phyloP scores from a whole-genome alignment of 2,329 filamentous ascomycete genomes.

The Thermomyces lanuginosus region DNA sequence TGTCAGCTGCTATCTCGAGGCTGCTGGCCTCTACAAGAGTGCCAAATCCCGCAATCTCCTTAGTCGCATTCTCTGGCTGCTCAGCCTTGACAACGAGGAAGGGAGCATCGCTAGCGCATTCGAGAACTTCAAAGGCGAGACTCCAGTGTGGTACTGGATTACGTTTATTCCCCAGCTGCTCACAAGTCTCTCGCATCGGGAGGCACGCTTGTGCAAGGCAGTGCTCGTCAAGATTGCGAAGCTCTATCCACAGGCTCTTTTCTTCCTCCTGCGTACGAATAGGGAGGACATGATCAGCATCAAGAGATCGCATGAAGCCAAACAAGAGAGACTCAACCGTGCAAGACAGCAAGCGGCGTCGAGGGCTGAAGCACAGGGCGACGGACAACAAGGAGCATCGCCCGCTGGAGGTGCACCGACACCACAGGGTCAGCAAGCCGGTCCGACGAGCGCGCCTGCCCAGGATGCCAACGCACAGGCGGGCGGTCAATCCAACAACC shows the following conservation, averaged over 20 bases:
- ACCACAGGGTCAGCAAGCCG: constrained; percentile 32
- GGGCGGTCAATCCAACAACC: constrained; percentile 9
- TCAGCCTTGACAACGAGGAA: constrained; percentile 81
- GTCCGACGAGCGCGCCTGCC: constrained; percentile 22
- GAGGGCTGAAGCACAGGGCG: constrained; percentile 12
- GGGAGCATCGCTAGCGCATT: constrained; percentile 73
- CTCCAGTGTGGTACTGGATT: constrained; percentile 98
- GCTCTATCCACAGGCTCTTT: constrained; percentile 84
- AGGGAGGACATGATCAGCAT: constrained; percentile 86
- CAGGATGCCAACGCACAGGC: constrained; percentile 11
- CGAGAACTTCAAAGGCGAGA: constrained; percentile 93
- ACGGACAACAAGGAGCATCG: constrained; percentile 27
- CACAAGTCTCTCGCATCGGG: constrained; percentile 77
- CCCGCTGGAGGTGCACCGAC: constrained; percentile 25
- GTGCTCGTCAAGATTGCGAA: constrained; percentile 91
- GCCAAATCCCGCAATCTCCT: constrained; percentile 90
- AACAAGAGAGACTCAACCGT: constrained; percentile 42
- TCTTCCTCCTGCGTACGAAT: constrained; percentile 86
- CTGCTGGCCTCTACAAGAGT: constrained; percentile 90
- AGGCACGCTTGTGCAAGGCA: constrained; percentile 69
- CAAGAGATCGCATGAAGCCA: constrained; percentile 65
- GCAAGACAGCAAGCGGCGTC: constrained; percentile 42
- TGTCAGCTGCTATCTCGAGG: constrained; percentile 89
- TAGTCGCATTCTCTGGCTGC: constrained; percentile 82
- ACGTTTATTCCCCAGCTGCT: constrained; percentile 96